These are phyloP conservation scores for Ogataea hybrid DNA, from an alignment of 1,139 yeast genomes.

Conservation along the genomic window DNA sequence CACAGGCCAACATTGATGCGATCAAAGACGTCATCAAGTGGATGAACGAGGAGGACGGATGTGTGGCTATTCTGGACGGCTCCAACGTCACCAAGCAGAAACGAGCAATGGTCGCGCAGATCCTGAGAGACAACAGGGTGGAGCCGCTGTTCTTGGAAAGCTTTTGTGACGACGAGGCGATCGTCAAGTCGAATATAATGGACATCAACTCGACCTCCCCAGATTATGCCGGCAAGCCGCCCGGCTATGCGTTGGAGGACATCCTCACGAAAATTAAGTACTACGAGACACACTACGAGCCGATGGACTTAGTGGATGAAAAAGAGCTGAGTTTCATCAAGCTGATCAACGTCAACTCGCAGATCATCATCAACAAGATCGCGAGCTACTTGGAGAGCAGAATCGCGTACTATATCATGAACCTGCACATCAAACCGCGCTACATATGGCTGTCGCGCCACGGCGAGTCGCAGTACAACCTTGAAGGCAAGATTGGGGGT, in stretches of 20 bases:
- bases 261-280: conserved; percentile 69
- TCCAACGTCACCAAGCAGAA: conserved; percentile 74
- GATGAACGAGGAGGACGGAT: conserved; percentile 79
- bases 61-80: conserved; percentile 91
- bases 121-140: conserved; percentile 64
- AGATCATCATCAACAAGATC: conserved; percentile 82
- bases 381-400: conserved; percentile 89
- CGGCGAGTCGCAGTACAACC: conserved; percentile 90
- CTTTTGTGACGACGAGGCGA: conserved; percentile 80
- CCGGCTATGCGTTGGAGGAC: conserved; percentile 71
- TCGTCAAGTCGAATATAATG: conserved; percentile 72
- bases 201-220: conserved; percentile 90
- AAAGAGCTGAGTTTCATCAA: conserved; percentile 77
- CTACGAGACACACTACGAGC: conserved; percentile 73
- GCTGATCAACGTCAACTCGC: conserved; percentile 81
- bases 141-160: conserved; percentile 93
- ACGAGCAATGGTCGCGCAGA: conserved; percentile 60
- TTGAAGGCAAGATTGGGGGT: conserved; percentile 95
- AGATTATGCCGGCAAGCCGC: conserved; percentile 72
- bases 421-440: conserved; percentile 88
- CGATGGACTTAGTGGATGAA: conserved; percentile 58
- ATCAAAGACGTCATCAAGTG: conserved; percentile 83
- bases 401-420: conserved; percentile 94
- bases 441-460: conserved; percentile 92
- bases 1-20: conserved; percentile 70